These are phyloP conservation scores for Panaeolus papilionaceus DNA, from an alignment of 768 basidiomycete species.

Conservation along the genomic window DNA sequence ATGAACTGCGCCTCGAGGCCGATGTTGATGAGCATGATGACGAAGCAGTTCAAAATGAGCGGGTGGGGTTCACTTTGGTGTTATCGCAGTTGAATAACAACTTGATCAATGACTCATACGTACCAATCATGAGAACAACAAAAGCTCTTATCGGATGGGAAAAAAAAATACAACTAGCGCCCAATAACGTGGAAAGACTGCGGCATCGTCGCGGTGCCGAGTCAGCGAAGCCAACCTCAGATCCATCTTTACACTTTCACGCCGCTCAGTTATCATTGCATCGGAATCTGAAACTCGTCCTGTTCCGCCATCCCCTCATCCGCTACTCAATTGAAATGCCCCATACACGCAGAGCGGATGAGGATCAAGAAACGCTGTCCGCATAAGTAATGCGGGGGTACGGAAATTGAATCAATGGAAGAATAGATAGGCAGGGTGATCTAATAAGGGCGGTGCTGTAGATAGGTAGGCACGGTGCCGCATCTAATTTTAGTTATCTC, in stretches of 20 bases:
- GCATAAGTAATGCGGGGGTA: not conserved
- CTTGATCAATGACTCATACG: not conserved
- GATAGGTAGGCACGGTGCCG: not conserved
- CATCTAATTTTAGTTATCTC: not conserved
- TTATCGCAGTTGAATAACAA: not conserved
- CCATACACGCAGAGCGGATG: not conserved
- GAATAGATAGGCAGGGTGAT: not conserved
- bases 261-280: not conserved
- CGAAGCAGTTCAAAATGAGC: not conserved
- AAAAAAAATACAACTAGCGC: not conserved
- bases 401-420: not conserved
- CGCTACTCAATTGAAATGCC: not conserved
- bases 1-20: not conserved
- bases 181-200: not conserved
- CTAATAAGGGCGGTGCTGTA: not conserved
- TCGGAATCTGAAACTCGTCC: not conserved
- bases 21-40: not conserved
- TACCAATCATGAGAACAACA: not conserved
- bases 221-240: not conserved
- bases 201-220: not conserved
- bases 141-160: not conserved
- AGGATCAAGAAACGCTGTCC: not conserved
- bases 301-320: constrained; percentile 3
- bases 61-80: no score
- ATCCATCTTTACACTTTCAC: not conserved